Base-by-base conservation (phyloP, 345 rosid genomes). In the Ceriops zippeliana region DNA sequence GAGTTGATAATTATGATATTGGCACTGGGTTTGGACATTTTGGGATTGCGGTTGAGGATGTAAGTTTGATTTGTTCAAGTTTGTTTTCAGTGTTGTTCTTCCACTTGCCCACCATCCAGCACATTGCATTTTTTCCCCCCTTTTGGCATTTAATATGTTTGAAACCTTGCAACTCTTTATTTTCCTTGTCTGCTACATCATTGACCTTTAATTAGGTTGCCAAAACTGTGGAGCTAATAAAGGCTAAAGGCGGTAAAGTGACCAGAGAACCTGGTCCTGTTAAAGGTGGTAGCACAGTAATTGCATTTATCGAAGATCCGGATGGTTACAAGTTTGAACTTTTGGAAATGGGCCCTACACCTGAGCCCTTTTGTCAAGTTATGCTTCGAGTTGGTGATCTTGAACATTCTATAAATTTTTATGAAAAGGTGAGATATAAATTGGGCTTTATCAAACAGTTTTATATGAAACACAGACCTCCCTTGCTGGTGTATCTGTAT, bases 331-430 rank as follows among this genome's bases (percentile, higher is more conserved):
- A 88, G 78, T 95, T 95, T 83, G 99, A 92, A 76, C 89, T 95
- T 56, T 76, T 95, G 81, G 98, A 95, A 79, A 95, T 98, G 76
- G 96, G 90, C 59, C 93, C 96, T 67, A 95, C 99, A 37, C 99
- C 97, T 7, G 99, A 95, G 81, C 99, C 99, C 37, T 72, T 95
- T 38, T 95, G 99, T 80, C 98, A 95, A 84, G 97, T 95, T 73
- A 95, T 95, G 99, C 96, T 95, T 72, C 97, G 96, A 65, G 99
- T 95, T 77, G 97, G 98, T 30, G 97, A 95, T 86, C 96, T 95
- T 56, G 90, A 87, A 66, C 96, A 87, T 63, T 79, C 99, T 54
- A 86, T 95, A 71, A 90, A 85, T 38, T 95, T 95, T 79, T 95
- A 91, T 31, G 93, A 95, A 87, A 87, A 89, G 89, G 99, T 95